Evolutionary conservation across 352 stramenopile genomes (phyloP), one percentile per base, ranked within the genome.

Genomic region (Globisporangium nagaii): DNA sequence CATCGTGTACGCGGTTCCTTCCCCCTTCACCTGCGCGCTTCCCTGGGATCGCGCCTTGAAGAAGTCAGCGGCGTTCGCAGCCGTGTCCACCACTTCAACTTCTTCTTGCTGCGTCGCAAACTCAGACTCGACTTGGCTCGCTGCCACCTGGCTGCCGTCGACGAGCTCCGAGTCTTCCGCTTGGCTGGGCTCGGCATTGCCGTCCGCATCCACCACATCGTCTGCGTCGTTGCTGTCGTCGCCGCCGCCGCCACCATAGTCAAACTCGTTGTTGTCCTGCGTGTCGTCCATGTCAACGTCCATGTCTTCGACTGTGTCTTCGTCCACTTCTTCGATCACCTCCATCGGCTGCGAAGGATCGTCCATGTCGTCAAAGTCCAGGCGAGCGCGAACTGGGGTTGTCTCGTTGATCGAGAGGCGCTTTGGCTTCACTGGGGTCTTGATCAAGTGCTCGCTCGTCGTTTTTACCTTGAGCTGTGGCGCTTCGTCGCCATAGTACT

Each of bases 381-480:
- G 32, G n/a, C 54, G 54, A 37, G 44, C 54, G 6, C 54, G 54
- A 25, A 60, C 54, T 15, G 54, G 22, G 17, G 28, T 43, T 42
- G 43, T 22, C 19, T 54, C 35, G 9, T 41, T 41, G 19, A 35
- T 19, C 12, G 44, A 47, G 13, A 60, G 27, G 4, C 54, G 44
- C 25, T 54, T 55, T 53, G 54, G 44, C 57, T 83, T 83, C 6
- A 83, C 70, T 13, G 70, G 72, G 9, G 71, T 86, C 43, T 74
- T 82, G 2, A 78, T 65, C 32, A 86, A 66, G 56, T 82, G 79
- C 11, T 84, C 71, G 32, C 69, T 83, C 34, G 76, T 80, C 11
- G 84, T 69, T 19, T 78, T 67, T 4, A 87, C 62, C 48, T 86
- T 86, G 30, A 74, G 63, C 20, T 75, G 78, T 7, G 71, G 62